These are phyloP conservation scores for Pseudogymnoascus sp. DNA, from an alignment of 2,329 filamentous ascomycete genomes.

Conservation along the genomic window DNA sequence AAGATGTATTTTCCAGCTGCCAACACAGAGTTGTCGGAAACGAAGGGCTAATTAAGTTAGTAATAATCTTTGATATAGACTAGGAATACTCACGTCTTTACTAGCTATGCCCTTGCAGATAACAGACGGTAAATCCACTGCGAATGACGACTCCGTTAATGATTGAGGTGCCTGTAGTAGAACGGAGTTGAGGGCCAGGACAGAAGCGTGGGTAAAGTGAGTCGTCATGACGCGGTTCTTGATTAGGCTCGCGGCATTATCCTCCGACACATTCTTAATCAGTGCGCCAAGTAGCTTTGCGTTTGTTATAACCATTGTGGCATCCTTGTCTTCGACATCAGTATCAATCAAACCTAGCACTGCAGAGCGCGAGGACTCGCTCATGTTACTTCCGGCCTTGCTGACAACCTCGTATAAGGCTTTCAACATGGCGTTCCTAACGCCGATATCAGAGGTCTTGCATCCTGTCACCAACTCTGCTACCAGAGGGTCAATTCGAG, in stretches of 20 bases:
- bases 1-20: conserved; percentile 88
- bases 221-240: conserved; percentile 72
- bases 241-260: conserved; percentile 51
- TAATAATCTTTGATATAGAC: conserved; percentile 15
- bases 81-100: conserved; percentile 55
- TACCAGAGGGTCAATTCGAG: conserved; percentile 89
- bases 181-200: conserved; percentile 82
- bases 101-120: conserved; percentile 72
- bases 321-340: conserved; percentile 66
- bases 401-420: conserved; percentile 93
- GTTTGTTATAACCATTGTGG: conserved; percentile 78
- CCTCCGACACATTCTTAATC: conserved; percentile 72
- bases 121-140: conserved; percentile 66
- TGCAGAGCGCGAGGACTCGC: conserved; percentile 76
- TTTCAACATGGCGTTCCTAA: conserved; percentile 93
- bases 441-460: conserved; percentile 78
- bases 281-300: conserved; percentile 84
- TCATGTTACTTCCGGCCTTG: conserved; percentile 93
- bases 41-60: conserved; percentile 51
- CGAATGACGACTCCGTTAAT: conserved; percentile 56
- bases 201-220: conserved; percentile 67
- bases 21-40: conserved; percentile 80
- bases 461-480: conserved; percentile 89
- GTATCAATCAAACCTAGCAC: conserved; percentile 84
- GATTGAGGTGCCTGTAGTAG: conserved; percentile 69